phyloP scores from a whole-genome alignment of 2,329 filamentous ascomycete genomes.

The Aspergillus vadensis region DNA sequence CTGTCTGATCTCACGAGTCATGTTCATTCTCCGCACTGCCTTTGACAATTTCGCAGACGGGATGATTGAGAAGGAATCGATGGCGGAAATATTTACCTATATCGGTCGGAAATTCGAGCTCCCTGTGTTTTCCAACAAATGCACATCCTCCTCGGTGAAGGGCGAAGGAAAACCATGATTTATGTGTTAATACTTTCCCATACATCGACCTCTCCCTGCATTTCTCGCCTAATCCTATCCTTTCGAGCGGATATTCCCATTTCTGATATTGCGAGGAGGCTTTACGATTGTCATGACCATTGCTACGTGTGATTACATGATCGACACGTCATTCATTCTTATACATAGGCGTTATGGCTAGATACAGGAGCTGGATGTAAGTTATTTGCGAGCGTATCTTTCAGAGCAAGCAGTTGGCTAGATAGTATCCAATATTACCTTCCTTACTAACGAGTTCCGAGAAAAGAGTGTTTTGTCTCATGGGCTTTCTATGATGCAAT shows the following conservation, averaged over 20 bases:
- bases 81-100: slow-evolving; percentile 27
- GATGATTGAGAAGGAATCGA: slow-evolving; percentile 29
- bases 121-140: slow-evolving; percentile 26
- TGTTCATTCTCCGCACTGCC: slow-evolving; percentile 31
- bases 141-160: slow-evolving; percentile 21
- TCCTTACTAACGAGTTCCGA: too few relatives aligned
- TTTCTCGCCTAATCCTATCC: not conserved
- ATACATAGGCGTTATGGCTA: too few relatives aligned
- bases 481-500: too few relatives aligned
- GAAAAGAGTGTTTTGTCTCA: too few relatives aligned
- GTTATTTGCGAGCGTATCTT: too few relatives aligned
- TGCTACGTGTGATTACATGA: too few relatives aligned
- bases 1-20: slow-evolving; percentile 30
- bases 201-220: not conserved
- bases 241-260: not conserved
- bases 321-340: too few relatives aligned
- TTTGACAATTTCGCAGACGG: slow-evolving; percentile 31
- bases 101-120: slow-evolving; percentile 27
- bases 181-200: not conserved
- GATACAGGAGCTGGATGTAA: too few relatives aligned
- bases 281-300: too few relatives aligned
- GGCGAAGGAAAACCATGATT: not conserved
- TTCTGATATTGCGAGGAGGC: too few relatives aligned
- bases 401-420: too few relatives aligned
- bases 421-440: too few relatives aligned